Conservation (phyloP, 2,329 filamentous ascomycete species). For the Pseudogymnoascus sp. region DNA sequence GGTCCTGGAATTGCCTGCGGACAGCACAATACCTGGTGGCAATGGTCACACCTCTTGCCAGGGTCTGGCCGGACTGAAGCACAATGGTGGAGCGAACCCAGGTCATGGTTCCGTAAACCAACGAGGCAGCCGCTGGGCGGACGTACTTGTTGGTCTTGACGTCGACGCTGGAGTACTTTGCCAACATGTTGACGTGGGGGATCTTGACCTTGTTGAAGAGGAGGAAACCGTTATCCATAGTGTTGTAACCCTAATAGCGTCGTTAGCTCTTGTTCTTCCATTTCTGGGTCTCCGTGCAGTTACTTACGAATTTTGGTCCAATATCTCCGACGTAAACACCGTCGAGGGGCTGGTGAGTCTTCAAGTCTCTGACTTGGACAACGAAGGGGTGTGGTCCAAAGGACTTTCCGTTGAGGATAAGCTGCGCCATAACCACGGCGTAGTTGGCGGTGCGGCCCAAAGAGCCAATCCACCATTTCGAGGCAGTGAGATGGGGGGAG, state of each 20-base stretch:
- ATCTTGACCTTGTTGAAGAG: constrained; percentile 72
- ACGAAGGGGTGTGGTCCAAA: constrained; percentile 74
- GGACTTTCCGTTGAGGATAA: constrained; percentile 60
- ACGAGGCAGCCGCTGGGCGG: constrained; percentile 57
- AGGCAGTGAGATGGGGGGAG: constrained; percentile 66
- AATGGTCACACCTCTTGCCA: constrained; percentile 72
- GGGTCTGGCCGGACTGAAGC: constrained; percentile 62
- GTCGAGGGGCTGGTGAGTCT: constrained; percentile 62
- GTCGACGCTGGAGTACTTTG: constrained; percentile 64
- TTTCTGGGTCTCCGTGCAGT: not conserved
- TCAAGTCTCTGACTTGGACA: constrained; percentile 63
- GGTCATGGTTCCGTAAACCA: constrained; percentile 70
- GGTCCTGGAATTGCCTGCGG: constrained; percentile 71
- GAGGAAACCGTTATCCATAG: constrained; percentile 76
- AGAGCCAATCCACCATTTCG: constrained; percentile 82
- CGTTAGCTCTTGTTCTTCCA: not conserved
- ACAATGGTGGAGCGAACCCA: constrained; percentile 70
- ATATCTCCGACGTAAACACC: constrained; percentile 73
- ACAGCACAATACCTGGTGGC: constrained; percentile 69
- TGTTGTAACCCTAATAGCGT: constrained; percentile 51
- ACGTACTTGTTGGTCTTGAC: constrained; percentile 62
- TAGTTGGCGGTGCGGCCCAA: constrained; percentile 70
- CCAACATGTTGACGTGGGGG: constrained; percentile 67
- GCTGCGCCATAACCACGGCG: constrained; percentile 72
- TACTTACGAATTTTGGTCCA: constrained; percentile 61